Evolutionary conservation across 768 basidiomycete species (phyloP).

Genomic region (Candolleomyces eurysporus): DNA sequence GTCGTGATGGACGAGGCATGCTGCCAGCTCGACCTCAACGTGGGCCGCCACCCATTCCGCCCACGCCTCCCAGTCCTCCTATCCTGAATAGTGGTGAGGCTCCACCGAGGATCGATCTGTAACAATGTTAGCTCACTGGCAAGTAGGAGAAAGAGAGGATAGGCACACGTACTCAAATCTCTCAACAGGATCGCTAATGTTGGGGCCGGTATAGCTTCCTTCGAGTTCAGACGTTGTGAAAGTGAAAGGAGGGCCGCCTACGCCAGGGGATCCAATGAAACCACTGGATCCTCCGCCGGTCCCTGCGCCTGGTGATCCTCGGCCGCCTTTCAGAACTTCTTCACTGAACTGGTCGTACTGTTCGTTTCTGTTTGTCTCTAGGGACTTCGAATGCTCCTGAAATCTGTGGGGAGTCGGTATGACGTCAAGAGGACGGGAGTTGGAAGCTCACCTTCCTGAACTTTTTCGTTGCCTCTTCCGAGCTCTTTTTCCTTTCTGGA

Average conservation of each 20-base stretch:
- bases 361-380: conserved; percentile 80
- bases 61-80: conserved; percentile 20
- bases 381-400: conserved; percentile 97
- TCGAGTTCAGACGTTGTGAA: conserved; percentile 54
- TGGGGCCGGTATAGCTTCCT: conserved; percentile 53
- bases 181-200: conserved; percentile 78
- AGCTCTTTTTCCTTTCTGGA: conserved; percentile 85
- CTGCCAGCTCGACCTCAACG: conserved; percentile 30
- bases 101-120: conserved; percentile 51
- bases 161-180: conserved; percentile 91
- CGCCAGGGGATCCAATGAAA: conserved; percentile 41
- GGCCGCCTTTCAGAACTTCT: conserved; percentile 84
- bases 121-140: conserved; percentile 5
- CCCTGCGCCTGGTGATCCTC: conserved; percentile 53
- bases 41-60: conserved; percentile 38
- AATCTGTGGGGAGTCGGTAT: conserved; percentile 47
- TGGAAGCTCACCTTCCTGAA: conserved; percentile 77
- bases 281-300: conserved; percentile 35
- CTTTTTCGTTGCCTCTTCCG: conserved; percentile 81
- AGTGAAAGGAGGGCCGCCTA: conserved; percentile 46
- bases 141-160: no score
- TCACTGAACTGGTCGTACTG: conserved; percentile 93
- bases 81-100: no score
- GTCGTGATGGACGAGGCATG: conserved; percentile 38
- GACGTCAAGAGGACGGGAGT: neutral